Evolutionary conservation across 139 green algal species (phyloP).

Genomic region (Closterium sp.): DNA sequence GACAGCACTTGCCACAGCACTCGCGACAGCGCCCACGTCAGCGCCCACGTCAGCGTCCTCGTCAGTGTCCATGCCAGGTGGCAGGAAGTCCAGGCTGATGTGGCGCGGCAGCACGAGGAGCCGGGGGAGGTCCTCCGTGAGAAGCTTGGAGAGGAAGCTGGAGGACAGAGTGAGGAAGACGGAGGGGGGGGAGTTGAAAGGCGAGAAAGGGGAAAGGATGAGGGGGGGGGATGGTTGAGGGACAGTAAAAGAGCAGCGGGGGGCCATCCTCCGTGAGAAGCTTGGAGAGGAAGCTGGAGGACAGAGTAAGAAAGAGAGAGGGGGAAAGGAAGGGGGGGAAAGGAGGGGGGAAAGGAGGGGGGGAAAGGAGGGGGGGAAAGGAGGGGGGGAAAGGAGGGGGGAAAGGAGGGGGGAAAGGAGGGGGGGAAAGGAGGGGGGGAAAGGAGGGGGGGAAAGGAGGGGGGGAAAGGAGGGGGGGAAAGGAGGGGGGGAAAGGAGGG

Average conservation of each 20-base stretch:
- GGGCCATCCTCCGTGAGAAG: slow-evolving; percentile 91
- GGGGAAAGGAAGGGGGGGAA: not conserved
- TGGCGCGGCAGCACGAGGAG: slow-evolving; percentile 89
- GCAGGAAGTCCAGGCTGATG: slow-evolving; percentile 80
- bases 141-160: slow-evolving; percentile 85
- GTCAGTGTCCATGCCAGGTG: not conserved
- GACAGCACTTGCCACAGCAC: not conserved
- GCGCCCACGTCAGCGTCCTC: not conserved
- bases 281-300: slow-evolving; percentile 80
- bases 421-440: too few species aligned
- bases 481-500: too few species aligned
- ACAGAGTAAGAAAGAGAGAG: not conserved
- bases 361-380: not conserved
- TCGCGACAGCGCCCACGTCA: not conserved
- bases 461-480: too few species aligned
- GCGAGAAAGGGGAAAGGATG: not conserved
- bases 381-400: not conserved
- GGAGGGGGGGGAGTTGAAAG: not conserved
- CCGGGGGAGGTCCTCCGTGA: slow-evolving; percentile 86
- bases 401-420: too few species aligned
- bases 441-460: too few species aligned
- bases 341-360: not conserved
- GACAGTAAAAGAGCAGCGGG: slow-evolving; percentile 65
- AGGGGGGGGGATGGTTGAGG: not conserved
- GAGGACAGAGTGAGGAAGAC: not conserved